A percentile compares a stretch with the other conserved stretches of the same genome.
phyloP scores from a whole-genome alignment of 2,329 filamentous ascomycete species.

The Diplodia intermedia region DNA sequence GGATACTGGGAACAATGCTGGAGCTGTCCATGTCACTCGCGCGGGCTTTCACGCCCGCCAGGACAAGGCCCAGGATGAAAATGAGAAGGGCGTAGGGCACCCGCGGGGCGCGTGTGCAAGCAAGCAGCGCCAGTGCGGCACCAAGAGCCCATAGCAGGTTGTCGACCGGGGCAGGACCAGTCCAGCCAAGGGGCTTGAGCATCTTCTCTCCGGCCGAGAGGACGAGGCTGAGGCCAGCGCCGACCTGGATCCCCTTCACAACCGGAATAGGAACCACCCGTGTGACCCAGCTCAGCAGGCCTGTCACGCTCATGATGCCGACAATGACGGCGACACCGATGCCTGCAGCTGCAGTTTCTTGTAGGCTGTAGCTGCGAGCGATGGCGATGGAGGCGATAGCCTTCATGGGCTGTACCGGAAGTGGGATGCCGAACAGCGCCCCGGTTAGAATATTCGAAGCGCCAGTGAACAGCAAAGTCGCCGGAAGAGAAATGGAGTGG shows the following conservation, averaged over 20 bases:
- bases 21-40: slow-evolving; percentile 36
- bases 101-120: slow-evolving; percentile 67
- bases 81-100: slow-evolving; percentile 81
- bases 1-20: slow-evolving; percentile 50
- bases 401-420: slow-evolving; percentile 86
- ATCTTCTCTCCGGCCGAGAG: slow-evolving; percentile 76
- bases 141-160: slow-evolving; percentile 79
- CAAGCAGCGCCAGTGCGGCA: slow-evolving; percentile 74
- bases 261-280: slow-evolving; percentile 82
- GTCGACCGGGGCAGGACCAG: slow-evolving; percentile 69
- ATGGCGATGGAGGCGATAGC: slow-evolving; percentile 94
- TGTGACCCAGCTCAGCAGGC: slow-evolving; percentile 76
- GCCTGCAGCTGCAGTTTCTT: slow-evolving; percentile 81
- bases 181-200: slow-evolving; percentile 73
- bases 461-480: slow-evolving; percentile 87
- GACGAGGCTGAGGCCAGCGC: slow-evolving; percentile 83
- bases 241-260: slow-evolving; percentile 93
- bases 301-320: slow-evolving; percentile 77
- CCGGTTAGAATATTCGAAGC: slow-evolving; percentile 86
- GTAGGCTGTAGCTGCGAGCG: slow-evolving; percentile 67
- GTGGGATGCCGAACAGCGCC: slow-evolving; percentile 80
- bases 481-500: slow-evolving; percentile 78
- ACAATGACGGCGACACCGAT: slow-evolving; percentile 78
- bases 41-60: slow-evolving; percentile 59
- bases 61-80: slow-evolving; percentile 70